phyloP scores from a whole-genome alignment of 2,329 filamentous ascomycete genomes.

The Penicillium sp. region DNA sequence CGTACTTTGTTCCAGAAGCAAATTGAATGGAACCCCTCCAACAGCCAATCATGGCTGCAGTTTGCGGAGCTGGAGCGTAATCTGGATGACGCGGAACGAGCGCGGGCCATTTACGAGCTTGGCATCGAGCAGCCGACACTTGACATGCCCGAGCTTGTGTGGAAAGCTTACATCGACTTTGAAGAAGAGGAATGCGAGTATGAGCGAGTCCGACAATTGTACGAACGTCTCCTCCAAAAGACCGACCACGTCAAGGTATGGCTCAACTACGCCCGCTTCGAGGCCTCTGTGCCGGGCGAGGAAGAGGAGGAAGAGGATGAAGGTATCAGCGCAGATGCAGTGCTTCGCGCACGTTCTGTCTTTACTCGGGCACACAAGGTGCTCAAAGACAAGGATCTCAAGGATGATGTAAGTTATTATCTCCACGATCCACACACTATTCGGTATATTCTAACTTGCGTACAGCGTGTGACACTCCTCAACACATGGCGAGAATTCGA shows the following conservation, averaged over 20 bases:
- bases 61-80: constrained; percentile 92
- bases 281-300: constrained; percentile 84
- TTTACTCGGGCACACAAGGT: constrained; percentile 82
- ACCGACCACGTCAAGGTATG: constrained; percentile 99
- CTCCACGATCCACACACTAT: not conserved
- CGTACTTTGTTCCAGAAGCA: constrained; percentile 91
- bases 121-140: constrained; percentile 77
- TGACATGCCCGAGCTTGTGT: constrained; percentile 96
- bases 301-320: constrained; percentile 58
- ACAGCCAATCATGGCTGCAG: constrained; percentile 92
- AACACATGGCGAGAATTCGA: constrained; percentile 94
- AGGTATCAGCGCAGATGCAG: constrained; percentile 76
- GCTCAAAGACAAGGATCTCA: constrained; percentile 86
- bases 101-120: constrained; percentile 87
- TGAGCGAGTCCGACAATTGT: constrained; percentile 74
- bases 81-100: constrained; percentile 83
- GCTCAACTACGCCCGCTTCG: constrained; percentile 98
- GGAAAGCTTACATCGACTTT: constrained; percentile 98
- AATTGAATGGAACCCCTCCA: constrained; percentile 85
- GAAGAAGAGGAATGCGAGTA: constrained; percentile 95
- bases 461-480: constrained; percentile 75
- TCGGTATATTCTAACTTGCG: constrained; percentile 32
- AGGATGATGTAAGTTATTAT: constrained; percentile 65
- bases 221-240: constrained; percentile 87
- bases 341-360: constrained; percentile 73